A percentile compares a stretch with the other conserved stretches of the same genome.
These are phyloP conservation scores for Fusarium sororula DNA, from an alignment of 2,329 filamentous ascomycete genomes.

Conservation along the genomic window DNA sequence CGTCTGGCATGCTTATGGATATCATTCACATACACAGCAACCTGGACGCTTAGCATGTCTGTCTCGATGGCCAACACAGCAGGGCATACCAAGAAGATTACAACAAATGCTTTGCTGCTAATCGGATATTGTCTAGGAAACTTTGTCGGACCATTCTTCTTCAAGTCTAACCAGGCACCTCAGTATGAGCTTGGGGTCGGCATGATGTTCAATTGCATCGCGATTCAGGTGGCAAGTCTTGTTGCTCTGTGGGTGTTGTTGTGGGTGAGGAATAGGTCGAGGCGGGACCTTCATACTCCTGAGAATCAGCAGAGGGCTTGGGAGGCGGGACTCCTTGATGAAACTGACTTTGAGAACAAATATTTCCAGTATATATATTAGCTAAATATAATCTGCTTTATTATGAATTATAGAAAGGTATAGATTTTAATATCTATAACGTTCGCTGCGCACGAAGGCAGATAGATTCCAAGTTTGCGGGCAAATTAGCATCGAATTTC, in stretches of 20 bases:
- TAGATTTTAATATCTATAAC: no score
- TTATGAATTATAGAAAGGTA: no score
- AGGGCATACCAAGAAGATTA: slow-evolving; percentile 53
- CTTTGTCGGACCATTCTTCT: slow-evolving; percentile 53
- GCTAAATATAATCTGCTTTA: accelerated
- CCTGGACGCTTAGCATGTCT: slow-evolving; percentile 41
- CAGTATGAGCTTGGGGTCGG: slow-evolving; percentile 20
- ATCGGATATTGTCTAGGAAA: slow-evolving; percentile 54
- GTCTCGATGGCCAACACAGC: slow-evolving; percentile 41
- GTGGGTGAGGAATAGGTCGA: slow-evolving; percentile 8
- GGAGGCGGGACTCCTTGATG: slow-evolving; percentile 17
- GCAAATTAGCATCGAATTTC: no score
- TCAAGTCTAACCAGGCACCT: slow-evolving; percentile 39
- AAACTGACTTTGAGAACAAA: slow-evolving; percentile 28
- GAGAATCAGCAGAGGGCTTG: slow-evolving; percentile 9
- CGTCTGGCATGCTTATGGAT: slow-evolving; percentile 43
- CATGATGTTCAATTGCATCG: slow-evolving; percentile 36
- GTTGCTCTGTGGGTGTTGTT: slow-evolving; percentile 14
- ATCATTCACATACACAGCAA: slow-evolving; percentile 40
- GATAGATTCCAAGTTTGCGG: no score
- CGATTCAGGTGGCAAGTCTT: slow-evolving; percentile 9
- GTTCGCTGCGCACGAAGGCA: no score
- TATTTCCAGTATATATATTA: slow-evolving; percentile 27
- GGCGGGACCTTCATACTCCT: background rate
- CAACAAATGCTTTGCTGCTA: slow-evolving; percentile 56